A percentile compares a stretch with the other conserved stretches of the same genome.
Conservation (phyloP, 768 basidiomycete genomes). For the Trametes coccinea region DNA sequence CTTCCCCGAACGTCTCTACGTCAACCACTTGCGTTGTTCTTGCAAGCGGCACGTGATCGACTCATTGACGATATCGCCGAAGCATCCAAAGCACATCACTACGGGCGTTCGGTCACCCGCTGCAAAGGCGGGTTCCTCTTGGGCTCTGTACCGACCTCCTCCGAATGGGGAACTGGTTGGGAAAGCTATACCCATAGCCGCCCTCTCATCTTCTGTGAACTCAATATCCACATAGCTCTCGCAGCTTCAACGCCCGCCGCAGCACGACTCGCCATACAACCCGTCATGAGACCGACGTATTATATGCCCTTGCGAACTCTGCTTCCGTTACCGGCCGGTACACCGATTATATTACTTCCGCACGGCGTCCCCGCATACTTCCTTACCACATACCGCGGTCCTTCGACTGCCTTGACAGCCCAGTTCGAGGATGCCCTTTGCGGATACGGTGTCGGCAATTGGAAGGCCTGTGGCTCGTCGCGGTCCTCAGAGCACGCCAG, state of each 20-base stretch:
- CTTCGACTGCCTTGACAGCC: slow-evolving; percentile 56
- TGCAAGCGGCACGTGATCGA: slow-evolving; percentile 60
- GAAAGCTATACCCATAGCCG: slow-evolving; percentile 52
- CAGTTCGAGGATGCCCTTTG: slow-evolving; percentile 65
- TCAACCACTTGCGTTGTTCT: slow-evolving; percentile 45
- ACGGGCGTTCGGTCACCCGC: slow-evolving; percentile 44
- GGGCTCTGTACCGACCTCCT: slow-evolving; percentile 40
- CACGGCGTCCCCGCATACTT: slow-evolving; percentile 73
- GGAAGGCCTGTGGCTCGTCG: slow-evolving; percentile 32
- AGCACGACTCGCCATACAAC: slow-evolving; percentile 62
- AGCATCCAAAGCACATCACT: slow-evolving; percentile 34
- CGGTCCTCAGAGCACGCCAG: background rate
- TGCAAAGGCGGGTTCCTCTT: slow-evolving; percentile 68
- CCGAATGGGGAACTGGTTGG: slow-evolving; percentile 70
- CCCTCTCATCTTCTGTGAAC: slow-evolving; percentile 59
- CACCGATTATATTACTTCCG: slow-evolving; percentile 71
- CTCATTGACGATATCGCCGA: slow-evolving; percentile 56
- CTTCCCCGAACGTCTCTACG: slow-evolving; percentile 51
- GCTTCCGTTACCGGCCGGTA: slow-evolving; percentile 54
- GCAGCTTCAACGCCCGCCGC: slow-evolving; percentile 9
- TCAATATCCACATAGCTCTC: slow-evolving; percentile 52
- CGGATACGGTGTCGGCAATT: slow-evolving; percentile 62
- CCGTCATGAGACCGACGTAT: slow-evolving; percentile 56
- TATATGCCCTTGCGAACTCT: slow-evolving; percentile 48
- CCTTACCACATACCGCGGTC: slow-evolving; percentile 68